Base-by-base conservation (phyloP, 768 basidiomycete species). In the Leccinum variicolor region DNA sequence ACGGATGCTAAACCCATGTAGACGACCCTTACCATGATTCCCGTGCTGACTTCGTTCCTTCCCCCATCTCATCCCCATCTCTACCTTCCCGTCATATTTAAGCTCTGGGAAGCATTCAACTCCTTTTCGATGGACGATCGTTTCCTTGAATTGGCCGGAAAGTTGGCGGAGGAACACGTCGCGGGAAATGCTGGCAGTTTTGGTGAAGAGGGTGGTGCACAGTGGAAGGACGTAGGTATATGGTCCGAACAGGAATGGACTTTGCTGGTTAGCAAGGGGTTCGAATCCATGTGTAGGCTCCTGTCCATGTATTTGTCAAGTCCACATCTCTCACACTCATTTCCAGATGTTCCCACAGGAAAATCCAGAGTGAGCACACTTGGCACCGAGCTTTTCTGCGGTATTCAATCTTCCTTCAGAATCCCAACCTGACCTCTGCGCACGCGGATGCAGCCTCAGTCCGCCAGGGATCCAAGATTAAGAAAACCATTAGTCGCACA, bases 171-270 rank as follows among this genome's bases (percentile, higher is more conserved):
- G 69, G 86, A 89, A 65, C 86, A 91, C 65, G 80, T 90, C 61
- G 86, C 83, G 21, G 86, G 87, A 19, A 73, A 78, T 21, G 68
- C 69, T 39, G 82, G 83, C n/a, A 76, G 75, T 46, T 77, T 74
- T n/a, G 84, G 81, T 9, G 71, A 72, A 50, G 81, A 84, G 63
- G 83, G 81, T 51, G 79, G 80, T 39, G 81, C 84, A 8, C 73
- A 75, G 55, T 89, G 86, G 85, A 88, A 87, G 69, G 90, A 92
- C 62, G 81, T 98, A 34, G 95, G 95, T 13, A 94, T 98, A 54
- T 94, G 93, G 83, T 86, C 83, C 5, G 82, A 92, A 56, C 77
- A 82, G 45, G 86, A 98, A 71, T 98, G 93, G 86, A 84, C 84
- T 55, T 76, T 89, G 26, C 75, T 98, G 50, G 82, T 94, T 61